Evolutionary conservation across 2,329 filamentous ascomycete species (phyloP).

Genomic region (Colletotrichum tamarilloi): DNA sequence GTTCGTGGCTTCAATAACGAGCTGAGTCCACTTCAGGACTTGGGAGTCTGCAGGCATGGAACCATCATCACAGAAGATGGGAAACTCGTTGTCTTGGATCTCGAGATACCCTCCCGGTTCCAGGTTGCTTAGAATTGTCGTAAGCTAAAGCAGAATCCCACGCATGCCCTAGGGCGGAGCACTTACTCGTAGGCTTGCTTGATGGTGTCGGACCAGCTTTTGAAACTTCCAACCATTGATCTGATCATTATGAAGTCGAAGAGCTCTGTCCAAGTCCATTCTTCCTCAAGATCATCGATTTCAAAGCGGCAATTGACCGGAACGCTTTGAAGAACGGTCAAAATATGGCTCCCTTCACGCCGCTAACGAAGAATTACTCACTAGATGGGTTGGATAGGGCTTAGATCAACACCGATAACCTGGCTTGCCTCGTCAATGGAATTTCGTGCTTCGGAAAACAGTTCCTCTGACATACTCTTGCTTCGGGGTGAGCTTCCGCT

Average conservation of each 20-base stretch:
- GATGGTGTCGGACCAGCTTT: conserved; percentile 64
- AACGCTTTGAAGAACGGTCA: conserved; percentile 42
- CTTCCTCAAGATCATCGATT: conserved; percentile 48
- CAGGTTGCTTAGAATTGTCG: neutral
- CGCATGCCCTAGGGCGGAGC: accelerated
- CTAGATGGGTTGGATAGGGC: conserved; percentile 52
- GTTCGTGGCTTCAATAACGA: conserved; percentile 47
- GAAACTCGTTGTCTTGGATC: conserved; percentile 18
- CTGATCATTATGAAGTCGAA: conserved; percentile 71
- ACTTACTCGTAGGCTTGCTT: conserved; percentile 52
- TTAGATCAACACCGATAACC: conserved; percentile 51
- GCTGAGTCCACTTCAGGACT: conserved; percentile 41
- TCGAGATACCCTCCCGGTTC: conserved; percentile 32
- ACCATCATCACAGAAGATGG: conserved; percentile 33
- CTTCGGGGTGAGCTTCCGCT: conserved; percentile 39
- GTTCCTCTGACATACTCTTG: conserved; percentile 1
- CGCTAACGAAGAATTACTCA: neutral
- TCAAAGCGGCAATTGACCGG: conserved; percentile 52
- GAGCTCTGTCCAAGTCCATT: conserved; percentile 44
- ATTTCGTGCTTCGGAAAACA: no score
- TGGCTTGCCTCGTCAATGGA: no score
- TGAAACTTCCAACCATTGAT: conserved; percentile 63
- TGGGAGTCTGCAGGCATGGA: conserved; percentile 19
- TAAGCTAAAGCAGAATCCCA: no score
- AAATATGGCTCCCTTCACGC: neutral